A percentile compares a stretch with the other conserved stretches of the same genome.
Conservation (phyloP, 805 yeast species). For the Starmerella lactis-condensi region DNA sequence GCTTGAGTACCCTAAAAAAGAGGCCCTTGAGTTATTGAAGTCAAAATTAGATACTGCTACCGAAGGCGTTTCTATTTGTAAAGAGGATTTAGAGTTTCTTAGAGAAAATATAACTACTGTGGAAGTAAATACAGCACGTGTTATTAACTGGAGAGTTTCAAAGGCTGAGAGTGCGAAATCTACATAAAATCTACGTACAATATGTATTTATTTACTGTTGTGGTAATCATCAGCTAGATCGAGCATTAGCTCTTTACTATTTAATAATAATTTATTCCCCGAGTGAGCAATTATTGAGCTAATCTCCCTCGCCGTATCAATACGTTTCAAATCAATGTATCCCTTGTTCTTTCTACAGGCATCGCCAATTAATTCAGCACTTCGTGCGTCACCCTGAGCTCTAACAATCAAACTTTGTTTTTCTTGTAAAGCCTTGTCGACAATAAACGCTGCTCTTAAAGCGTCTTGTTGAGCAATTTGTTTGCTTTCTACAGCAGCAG, state of each 20-base stretch:
- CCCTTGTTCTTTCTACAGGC: slow-evolving; percentile 93
- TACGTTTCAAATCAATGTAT: slow-evolving; percentile 87
- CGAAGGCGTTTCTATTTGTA: slow-evolving; percentile 39
- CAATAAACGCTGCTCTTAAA: slow-evolving; percentile 91
- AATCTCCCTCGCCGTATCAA: slow-evolving; percentile 93
- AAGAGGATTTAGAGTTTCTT: slow-evolving; percentile 68
- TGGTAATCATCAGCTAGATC: slow-evolving; percentile 57
- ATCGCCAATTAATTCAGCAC: slow-evolving; percentile 96
- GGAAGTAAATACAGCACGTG: slow-evolving; percentile 91
- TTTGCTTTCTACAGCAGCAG: slow-evolving; percentile 93
- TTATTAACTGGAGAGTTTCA: slow-evolving; percentile 25
- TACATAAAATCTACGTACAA: background rate
- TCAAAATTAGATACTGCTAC: slow-evolving; percentile 46
- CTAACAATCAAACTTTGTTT: slow-evolving; percentile 92
- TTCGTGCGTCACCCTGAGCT: slow-evolving; percentile 96
- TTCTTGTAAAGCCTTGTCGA: slow-evolving; percentile 93
- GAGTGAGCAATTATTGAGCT: slow-evolving; percentile 68
- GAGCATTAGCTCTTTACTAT: slow-evolving; percentile 77
- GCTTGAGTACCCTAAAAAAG: slow-evolving; percentile 83
- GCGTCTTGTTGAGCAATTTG: slow-evolving; percentile 99
- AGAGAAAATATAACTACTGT: slow-evolving; percentile 86
- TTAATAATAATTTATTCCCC: slow-evolving; percentile 80
- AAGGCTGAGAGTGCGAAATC: slow-evolving; percentile 3
- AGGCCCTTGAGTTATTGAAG: slow-evolving; percentile 55
- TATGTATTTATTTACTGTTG: background rate